Evolutionary conservation across 805 yeast genomes (phyloP), one percentile per base, ranked within the genome.

Genomic region (Monosporozyma unispora): DNA sequence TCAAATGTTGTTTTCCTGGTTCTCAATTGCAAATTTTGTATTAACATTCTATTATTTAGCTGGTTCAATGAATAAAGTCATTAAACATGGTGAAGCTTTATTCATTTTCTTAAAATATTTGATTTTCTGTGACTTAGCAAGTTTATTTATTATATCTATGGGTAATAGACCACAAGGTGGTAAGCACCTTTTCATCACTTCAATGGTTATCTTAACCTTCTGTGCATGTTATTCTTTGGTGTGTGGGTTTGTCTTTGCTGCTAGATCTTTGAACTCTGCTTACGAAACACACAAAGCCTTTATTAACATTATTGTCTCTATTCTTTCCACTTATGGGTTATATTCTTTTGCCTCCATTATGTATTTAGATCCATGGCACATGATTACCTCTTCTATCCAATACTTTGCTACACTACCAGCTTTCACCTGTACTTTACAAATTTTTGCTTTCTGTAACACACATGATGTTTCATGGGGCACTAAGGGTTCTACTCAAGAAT

Each of bases 81-180:
- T 84, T 48, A 81, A 82, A 39, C 72, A 81, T 54, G 98, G 97
- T 12, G 81, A 81, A 58, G 82, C 87, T 70, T 68, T 87, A 25
- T 91, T 90, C 66, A 83, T 89, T 46, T 75, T 90, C 42, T 81
- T 93, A 80, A 87, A 89, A 66, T 90, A 93, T 64, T 69, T 88
- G 52, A 80, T 91, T 60, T 76, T 89, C 48, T 81, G 95, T 64
- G 84, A 86, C 18, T 74, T 93, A 57, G 82, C 93, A 11, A 80
- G 95, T n/a, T 82, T 89, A 68, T 86, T 93, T 61, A 83, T 93
- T 56, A 85, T 90, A 35, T 89, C 97, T 0, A 85, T 93, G 78
- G 99, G 99, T 55, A 93, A 93, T 63, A 78, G 98, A 60, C 99
- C 99, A 2, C 98, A 93, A 59, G 99, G 99, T 31, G 91, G 96